phyloP scores from a whole-genome alignment of 495 filamentous ascomycete genomes.

The Talaromyces thailandensis region DNA sequence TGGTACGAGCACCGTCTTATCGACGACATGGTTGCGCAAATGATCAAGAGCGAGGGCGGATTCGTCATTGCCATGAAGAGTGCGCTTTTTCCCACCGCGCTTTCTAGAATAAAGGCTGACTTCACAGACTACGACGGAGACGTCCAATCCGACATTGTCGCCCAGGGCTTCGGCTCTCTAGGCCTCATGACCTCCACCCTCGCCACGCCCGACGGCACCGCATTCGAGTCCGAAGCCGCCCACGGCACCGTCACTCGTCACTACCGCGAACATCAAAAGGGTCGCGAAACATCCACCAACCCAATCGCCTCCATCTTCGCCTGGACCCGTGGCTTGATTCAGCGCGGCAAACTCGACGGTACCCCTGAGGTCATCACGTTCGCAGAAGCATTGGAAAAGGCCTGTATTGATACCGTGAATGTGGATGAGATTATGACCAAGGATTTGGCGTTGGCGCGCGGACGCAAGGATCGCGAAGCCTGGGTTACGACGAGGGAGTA shows the following conservation, averaged over 20 bases:
- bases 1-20: conserved; percentile 99
- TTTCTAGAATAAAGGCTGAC: not conserved
- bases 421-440: conserved; percentile 97
- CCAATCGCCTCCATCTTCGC: conserved; percentile 98
- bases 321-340: conserved; percentile 91
- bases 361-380: conserved; percentile 84
- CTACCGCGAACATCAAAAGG: conserved; percentile 98
- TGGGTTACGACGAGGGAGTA: conserved; percentile 90
- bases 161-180: conserved; percentile 95
- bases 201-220: conserved; percentile 88
- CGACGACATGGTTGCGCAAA: conserved; percentile 99
- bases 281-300: conserved; percentile 93
- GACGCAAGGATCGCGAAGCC: conserved; percentile 67
- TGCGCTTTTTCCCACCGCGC: conserved; percentile 30
- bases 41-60: conserved; percentile 95
- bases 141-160: conserved; percentile 96
- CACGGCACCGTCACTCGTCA: conserved; percentile 98
- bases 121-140: conserved; percentile 90
- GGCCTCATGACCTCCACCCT: conserved; percentile 98
- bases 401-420: conserved; percentile 91
- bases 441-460: conserved; percentile 86
- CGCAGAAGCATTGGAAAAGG: conserved; percentile 83
- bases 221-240: conserved; percentile 94
- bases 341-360: conserved; percentile 81
- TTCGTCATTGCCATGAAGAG: conserved; percentile 98